A percentile compares a stretch with the other conserved stretches of the same genome.
Conservation (phyloP, 2,329 filamentous ascomycete species). For the Hypocreales sp. region DNA sequence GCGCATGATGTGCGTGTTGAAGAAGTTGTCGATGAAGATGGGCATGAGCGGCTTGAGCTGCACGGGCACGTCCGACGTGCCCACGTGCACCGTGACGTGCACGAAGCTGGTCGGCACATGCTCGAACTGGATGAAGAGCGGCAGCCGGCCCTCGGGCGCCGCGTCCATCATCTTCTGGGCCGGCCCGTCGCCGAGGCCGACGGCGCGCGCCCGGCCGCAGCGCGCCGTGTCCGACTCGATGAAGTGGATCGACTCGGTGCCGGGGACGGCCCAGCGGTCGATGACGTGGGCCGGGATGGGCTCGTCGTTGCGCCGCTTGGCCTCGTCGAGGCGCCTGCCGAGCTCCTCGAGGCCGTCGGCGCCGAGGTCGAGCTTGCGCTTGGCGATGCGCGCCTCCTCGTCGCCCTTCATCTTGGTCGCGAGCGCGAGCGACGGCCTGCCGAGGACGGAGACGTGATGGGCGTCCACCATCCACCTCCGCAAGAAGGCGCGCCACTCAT, state of each 20-base stretch:
- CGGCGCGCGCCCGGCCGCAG: constrained; percentile 57
- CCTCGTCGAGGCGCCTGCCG: constrained; percentile 59
- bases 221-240: constrained; percentile 77
- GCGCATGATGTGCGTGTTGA: constrained; percentile 72
- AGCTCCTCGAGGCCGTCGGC: constrained; percentile 66
- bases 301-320: constrained; percentile 77
- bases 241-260: constrained; percentile 86
- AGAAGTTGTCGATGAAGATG: constrained; percentile 84
- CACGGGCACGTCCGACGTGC: constrained; percentile 62
- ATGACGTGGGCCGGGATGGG: constrained; percentile 74
- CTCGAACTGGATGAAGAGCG: constrained; percentile 93
- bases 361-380: constrained; percentile 66
- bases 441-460: constrained; percentile 74
- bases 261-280: constrained; percentile 66
- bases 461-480: constrained; percentile 75
- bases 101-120: constrained; percentile 89
- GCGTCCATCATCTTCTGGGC: constrained; percentile 65
- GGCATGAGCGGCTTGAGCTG: constrained; percentile 71
- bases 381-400: constrained; percentile 63
- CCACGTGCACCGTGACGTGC: constrained; percentile 65
- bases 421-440: constrained; percentile 67
- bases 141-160: constrained; percentile 42
- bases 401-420: constrained; percentile 69
- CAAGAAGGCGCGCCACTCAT: constrained; percentile 70
- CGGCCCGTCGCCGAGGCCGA: constrained; percentile 51